Evolutionary conservation across 2,329 filamentous ascomycete species (phyloP).

Genomic region (Erysiphe pulchra): DNA sequence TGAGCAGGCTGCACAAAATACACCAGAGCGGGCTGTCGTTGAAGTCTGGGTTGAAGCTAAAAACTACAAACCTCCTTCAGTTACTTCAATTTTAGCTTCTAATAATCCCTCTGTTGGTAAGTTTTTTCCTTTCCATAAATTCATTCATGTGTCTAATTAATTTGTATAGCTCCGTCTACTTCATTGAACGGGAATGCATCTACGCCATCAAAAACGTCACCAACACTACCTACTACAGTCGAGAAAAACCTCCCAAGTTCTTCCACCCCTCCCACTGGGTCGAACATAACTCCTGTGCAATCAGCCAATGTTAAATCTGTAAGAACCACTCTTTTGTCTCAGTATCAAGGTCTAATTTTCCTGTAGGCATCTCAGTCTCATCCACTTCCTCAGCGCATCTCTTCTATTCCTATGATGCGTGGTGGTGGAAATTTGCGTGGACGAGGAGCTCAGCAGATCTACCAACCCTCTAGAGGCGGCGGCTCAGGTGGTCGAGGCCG

Average conservation of each 20-base stretch:
- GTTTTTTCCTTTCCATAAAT: not conserved
- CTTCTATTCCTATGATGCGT: slow-evolving; percentile 11
- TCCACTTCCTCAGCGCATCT: slow-evolving; percentile 6
- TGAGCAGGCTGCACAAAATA: slow-evolving; percentile 59
- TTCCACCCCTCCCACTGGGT: slow-evolving; percentile 1
- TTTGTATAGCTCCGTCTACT: slow-evolving; percentile 2
- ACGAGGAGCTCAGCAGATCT: slow-evolving; percentile 7
- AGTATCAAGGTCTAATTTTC: slow-evolving; percentile 2
- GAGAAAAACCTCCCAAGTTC: slow-evolving; percentile 1
- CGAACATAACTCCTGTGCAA: slow-evolving; percentile 6
- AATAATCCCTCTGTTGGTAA: not conserved
- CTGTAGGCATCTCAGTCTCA: slow-evolving; percentile 6
- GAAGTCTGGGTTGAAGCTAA: slow-evolving; percentile 77
- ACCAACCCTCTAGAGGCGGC: slow-evolving; percentile 4
- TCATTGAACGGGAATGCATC: slow-evolving; percentile 6
- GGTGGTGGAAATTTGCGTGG: slow-evolving; percentile 7
- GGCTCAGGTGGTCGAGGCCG: slow-evolving; percentile 6
- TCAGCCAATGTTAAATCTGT: slow-evolving; percentile 10
- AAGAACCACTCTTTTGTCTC: slow-evolving; percentile 3
- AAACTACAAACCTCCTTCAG: slow-evolving; percentile 21
- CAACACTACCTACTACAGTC: slow-evolving; percentile 6
- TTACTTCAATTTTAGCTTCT: slow-evolving; percentile 2
- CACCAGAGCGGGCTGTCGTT: slow-evolving; percentile 54
- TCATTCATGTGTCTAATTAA: not conserved
- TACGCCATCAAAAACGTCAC: slow-evolving; percentile 2